Conservation (phyloP, 78 protist species). For the Pigoraptor vietnamica region DNA sequence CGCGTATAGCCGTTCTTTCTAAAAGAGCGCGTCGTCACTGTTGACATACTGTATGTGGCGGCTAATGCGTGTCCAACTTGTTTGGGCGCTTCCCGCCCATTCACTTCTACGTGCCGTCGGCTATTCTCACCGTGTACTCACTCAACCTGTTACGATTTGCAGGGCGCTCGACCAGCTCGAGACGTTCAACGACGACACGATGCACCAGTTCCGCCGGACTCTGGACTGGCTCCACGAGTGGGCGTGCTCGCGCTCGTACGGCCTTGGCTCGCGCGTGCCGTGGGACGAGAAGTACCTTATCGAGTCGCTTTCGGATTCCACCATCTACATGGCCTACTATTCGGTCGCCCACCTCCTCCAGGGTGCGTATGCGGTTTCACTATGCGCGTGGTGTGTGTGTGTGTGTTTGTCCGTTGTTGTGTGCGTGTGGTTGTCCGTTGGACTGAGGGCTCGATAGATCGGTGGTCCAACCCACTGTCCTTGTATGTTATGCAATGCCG, state of each 20-base stretch:
- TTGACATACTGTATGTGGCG: too few relatives aligned
- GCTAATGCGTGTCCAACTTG: too few relatives aligned
- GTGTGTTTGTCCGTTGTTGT: background rate
- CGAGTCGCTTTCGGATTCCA: slow-evolving; percentile 99
- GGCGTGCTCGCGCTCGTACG: slow-evolving; percentile 98
- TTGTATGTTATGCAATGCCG: background rate
- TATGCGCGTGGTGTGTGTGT: too few relatives aligned
- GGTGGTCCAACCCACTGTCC: too few relatives aligned
- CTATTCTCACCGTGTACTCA: too few relatives aligned
- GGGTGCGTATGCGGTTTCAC: slow-evolving; percentile 5
- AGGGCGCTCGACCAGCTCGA: slow-evolving; percentile 40
- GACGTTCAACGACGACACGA: slow-evolving; percentile 38
- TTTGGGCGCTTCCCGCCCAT: too few relatives aligned
- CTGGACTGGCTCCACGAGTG: slow-evolving; percentile 80
- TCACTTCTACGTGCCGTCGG: too few relatives aligned
- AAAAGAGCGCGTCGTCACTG: too few relatives aligned
- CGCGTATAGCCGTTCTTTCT: too few relatives aligned
- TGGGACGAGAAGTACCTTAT: slow-evolving; percentile 86
- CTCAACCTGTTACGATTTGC: too few relatives aligned
- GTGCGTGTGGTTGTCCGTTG: background rate
- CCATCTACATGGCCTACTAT: slow-evolving; percentile 99
- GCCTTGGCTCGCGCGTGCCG: slow-evolving; percentile 97
- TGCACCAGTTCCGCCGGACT: slow-evolving; percentile 39
- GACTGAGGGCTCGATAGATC: too few relatives aligned
- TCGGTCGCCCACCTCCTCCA: slow-evolving; percentile 95